These are phyloP conservation scores for Silene conica DNA, from an alignment of 148 eudicot genomes.

Conservation along the genomic window DNA sequence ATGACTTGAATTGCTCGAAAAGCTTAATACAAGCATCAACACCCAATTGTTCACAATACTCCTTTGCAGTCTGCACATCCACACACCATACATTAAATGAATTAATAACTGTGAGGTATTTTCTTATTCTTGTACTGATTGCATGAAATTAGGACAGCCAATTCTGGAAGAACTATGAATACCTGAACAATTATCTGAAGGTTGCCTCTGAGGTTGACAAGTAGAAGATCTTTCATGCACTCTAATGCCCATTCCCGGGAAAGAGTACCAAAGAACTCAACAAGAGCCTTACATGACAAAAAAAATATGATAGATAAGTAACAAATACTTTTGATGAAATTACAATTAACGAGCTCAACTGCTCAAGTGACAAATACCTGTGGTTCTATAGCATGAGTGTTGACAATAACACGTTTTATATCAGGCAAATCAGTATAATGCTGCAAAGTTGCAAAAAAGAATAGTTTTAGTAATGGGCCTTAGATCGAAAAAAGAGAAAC, in stretches of 20 bases:
- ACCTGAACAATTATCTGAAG: slow-evolving; percentile 96
- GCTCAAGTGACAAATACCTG: slow-evolving; percentile 43
- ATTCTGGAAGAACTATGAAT: too few species aligned
- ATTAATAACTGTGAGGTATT: background rate
- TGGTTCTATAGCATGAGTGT: slow-evolving; percentile 87
- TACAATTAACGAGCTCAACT: background rate
- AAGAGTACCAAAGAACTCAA: slow-evolving; percentile 86
- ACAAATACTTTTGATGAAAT: background rate
- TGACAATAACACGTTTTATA: slow-evolving; percentile 85
- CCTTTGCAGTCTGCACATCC: slow-evolving; percentile 71
- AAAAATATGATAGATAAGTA: slow-evolving; percentile 6
- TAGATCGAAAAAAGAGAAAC: background rate
- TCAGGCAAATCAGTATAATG: slow-evolving; percentile 74
- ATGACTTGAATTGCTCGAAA: slow-evolving; percentile 86
- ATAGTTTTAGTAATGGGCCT: background rate
- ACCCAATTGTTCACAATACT: slow-evolving; percentile 77
- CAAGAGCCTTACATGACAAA: slow-evolving; percentile 54
- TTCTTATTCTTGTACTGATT: background rate
- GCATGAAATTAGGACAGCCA: background rate
- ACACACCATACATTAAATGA: slow-evolving; percentile 3
- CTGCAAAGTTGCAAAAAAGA: slow-evolving; percentile 33
- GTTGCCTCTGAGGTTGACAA: slow-evolving; percentile 80
- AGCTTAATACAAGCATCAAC: slow-evolving; percentile 78
- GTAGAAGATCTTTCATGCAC: slow-evolving; percentile 84
- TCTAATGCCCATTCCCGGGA: slow-evolving; percentile 84